Evolutionary conservation across 2,329 filamentous ascomycete genomes (phyloP), one percentile per base, ranked within the genome.

Genomic region (Helotiales sp.): DNA sequence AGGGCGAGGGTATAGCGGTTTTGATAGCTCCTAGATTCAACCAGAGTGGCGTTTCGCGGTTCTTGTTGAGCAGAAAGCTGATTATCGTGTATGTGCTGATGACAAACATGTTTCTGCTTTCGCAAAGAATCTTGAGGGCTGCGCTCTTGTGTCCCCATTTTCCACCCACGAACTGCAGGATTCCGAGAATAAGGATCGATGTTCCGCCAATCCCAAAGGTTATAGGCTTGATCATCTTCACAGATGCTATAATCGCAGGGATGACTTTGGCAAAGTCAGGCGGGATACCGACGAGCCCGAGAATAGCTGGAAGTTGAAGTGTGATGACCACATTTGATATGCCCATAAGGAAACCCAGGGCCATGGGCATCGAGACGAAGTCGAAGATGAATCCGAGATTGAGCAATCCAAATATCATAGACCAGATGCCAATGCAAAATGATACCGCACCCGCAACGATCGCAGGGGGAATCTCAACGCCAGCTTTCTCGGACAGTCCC

Each of bases 361-460:
- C 76, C 1, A 88, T 82, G 0, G 85, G 85, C 1, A 85, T 78
- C 0, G 85, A 87, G 63, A 88, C 82, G 64, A 87, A 87, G 59
- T 88, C 84, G 31, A 88, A 77, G 3, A 88, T 75, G 67, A 86
- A 88, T 0, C 85, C 85, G 3, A 88, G 79, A 51, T 85, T 85
- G 25, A 87, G 74, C 1, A 87, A 74, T 0, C 85, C 85, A 2
- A 88, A 73, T 19, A 79, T 76, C 29, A 88, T 76, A 15, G 81
- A 76, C 66, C 84, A 87, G 5, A 87, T 75, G 0, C 85, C 86
- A 59, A 87, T 83, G 72, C 84, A 82, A 69, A 88, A 79, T n/a
- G 85, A 82, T 1, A 87, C 78, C 6, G 83, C 83, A 0, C 82
- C 82, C 3, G 84, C 81, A 30, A 88, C 82, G 33, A 82, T 76